Base-by-base conservation (phyloP, 148 eudicot species). In the Arctostaphylos glauca region DNA sequence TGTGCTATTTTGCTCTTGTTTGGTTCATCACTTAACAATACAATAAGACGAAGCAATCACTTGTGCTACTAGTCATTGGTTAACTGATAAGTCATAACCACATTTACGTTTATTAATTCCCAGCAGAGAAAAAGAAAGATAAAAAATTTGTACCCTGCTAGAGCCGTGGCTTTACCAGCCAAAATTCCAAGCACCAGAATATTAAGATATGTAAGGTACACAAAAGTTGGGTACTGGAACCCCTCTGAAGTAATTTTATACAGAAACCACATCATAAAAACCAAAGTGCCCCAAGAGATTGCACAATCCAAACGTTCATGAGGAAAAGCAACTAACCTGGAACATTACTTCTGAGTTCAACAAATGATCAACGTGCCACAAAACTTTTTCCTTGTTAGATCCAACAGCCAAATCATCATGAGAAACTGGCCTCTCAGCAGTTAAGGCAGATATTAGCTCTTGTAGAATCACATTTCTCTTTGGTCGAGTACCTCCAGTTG, bases 391-490 rank as follows among this genome's bases (percentile, higher is more conserved):
- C 71, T 60, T 74, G 43, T 81, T 88, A 75, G 84, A 84, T 53
- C 67, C 77, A 73, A 66, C 82, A 74, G 46, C 81, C 48, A 54
- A 76, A 71, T 80, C 83, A 50, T 89, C 83, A 48, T 85, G 79
- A 76, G 86, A 53, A 81, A 84, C 75, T 46, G 88, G 91, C 84
- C 83, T 88, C 82, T 92, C 98, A 9, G 85, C 83, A 66, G 91
- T 91, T 84, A 97, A 87, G 58, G 98, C 96, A 67, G 94, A 85
- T 89, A 94, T 91, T 72, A 94, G 87, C 89, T 97, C 99, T 89
- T 94, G 98, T 12, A 97, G 93, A 88, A 94, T 94, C 31, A 87
- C 85, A 59, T 91, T 92, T 86, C 89, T 91, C 78, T 85, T 89
- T 14, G 93, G 90, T 19, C 88, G 85, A 70, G 44, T 58, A 70